Evolutionary conservation across 1,284 basidiomycete genomes (phyloP), one percentile per base, ranked within the genome.

Genomic region (Cerrena zonata): DNA sequence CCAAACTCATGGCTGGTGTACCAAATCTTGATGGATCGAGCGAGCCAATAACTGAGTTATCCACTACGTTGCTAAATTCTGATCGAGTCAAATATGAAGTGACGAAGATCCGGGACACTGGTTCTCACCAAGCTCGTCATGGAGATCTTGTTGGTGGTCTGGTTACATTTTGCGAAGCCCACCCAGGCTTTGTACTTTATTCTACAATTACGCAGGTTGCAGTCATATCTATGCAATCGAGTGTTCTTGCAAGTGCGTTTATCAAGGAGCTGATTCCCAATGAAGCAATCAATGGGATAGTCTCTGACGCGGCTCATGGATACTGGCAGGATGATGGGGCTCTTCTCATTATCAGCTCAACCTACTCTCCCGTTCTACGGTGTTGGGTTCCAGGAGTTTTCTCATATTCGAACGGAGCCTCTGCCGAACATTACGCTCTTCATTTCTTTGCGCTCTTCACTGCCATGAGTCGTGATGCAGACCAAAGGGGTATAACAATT

Each of bases 291-390:
- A 64, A 67, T 54, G 67, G 68, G 2, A 39, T 66, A 44, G 60
- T 69, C 21, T 62, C 61, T 37, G 65, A 70, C 56, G 68, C 62
- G 1, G 60, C 66, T 7, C 66, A 69, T 54, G 55, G 53, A 4
- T 61, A 40, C 45, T 61, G 56, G 56, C 21, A 12, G 4, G 25
- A 51, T 5, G 24, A 34, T 1, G 53, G 53, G n/a, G 5, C 19
- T 36, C 13, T 56, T 22, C 56, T 61, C 27, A 58, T 59, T 22
- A 45, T 52, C 15, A 53, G 41, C 22, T 58, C 58, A 0, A 38
- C 36, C 1, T 61, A 58, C 30, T 47, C 45, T 22, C 30, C 30
- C 5, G n/a, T 48, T 10, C 50, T 67, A 3, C 27, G 42, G 3
- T 57, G 57, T 44, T 68, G 65, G 66, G 54, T 65, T 38, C 66